phyloP scores from a whole-genome alignment of 1,139 yeast species.

The Blastobotrys capitulatus region DNA sequence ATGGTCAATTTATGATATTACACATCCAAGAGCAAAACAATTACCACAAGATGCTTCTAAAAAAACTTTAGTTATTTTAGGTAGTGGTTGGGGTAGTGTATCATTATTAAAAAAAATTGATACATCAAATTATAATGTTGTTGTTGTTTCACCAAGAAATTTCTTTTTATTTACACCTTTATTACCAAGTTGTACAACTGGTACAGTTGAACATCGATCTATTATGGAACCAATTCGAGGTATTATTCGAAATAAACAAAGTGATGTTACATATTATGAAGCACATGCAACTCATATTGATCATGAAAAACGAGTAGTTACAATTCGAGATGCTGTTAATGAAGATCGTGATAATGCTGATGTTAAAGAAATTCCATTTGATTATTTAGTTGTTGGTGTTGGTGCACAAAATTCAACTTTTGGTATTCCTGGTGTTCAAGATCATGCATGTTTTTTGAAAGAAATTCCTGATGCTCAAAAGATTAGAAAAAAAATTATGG shows the following conservation, averaged over 20 bases:
- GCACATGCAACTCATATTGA: constrained; percentile 87
- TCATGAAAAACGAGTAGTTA: constrained; percentile 55
- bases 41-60: constrained; percentile 48
- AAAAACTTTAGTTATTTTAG: constrained; percentile 83
- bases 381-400: constrained; percentile 80
- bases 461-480: constrained; percentile 79
- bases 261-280: constrained; percentile 80
- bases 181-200: constrained; percentile 90
- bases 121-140: constrained; percentile 79
- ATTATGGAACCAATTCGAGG: constrained; percentile 82
- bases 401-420: constrained; percentile 92
- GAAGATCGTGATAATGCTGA: constrained; percentile 32
- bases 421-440: constrained; percentile 90
- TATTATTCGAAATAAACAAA: constrained; percentile 64
- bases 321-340: constrained; percentile 34
- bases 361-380: constrained; percentile 44
- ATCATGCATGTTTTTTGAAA: constrained; percentile 78
- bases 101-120: constrained; percentile 79
- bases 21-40: constrained; percentile 36
- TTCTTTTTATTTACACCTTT: constrained; percentile 92
- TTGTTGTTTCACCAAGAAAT: constrained; percentile 88
- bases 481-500: constrained; percentile 71
- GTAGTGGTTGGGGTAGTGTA: constrained; percentile 94
- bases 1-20: constrained; percentile 32
- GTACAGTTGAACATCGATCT: constrained; percentile 85